Base-by-base conservation (phyloP, 257 asterid genomes). In the Fraxinus excelsior region DNA sequence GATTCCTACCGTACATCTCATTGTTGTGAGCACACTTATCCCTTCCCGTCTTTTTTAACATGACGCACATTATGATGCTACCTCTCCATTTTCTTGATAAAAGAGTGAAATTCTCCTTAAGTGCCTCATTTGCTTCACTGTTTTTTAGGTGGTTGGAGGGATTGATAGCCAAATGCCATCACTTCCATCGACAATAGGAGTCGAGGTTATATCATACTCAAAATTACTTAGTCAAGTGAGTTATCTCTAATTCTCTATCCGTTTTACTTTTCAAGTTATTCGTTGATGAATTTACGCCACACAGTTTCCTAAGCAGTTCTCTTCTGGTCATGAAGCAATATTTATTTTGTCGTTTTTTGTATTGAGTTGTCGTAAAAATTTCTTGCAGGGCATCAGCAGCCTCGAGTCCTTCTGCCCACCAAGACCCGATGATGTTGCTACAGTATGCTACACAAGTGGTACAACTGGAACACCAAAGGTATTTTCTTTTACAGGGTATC, bases 401-500 rank as follows among this genome's bases (percentile, higher is more conserved):
- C 80, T 82, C 81, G 88, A 86, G 67, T 89, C 92, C 31, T 90
- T 92, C 79, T 76, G 82, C 85, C 88, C 94, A 71, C 97, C 97
- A 44, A 79, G 67, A 74, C 85, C 93, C 31, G 84, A 85, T 68
- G 93, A 90, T 56, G 77, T 82, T 76, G 97, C 93, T 16, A 90
- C 97, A 21, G 89, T 92, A 82, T 92, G 97, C 90, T 92, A 92
- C 77, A 92, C 96, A 18, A 92, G 97, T 79, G 97, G 97, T 64
- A 92, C 96, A 53, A 92, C 97, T 23, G 97, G 97, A 78, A 92
- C 92, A 62, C 97, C 97, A 65, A 92, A 90, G 94, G 97, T 92
- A 76, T 65, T 32, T 62, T 26, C 35, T 26, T 31, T 69, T 35
- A 73, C 12, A 70, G 64, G 8, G 37, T 29, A 40, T 71, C 53